These are phyloP conservation scores for Pezizomycotina sp. DNA, from an alignment of 2,329 filamentous ascomycete genomes.

Conservation along the genomic window DNA sequence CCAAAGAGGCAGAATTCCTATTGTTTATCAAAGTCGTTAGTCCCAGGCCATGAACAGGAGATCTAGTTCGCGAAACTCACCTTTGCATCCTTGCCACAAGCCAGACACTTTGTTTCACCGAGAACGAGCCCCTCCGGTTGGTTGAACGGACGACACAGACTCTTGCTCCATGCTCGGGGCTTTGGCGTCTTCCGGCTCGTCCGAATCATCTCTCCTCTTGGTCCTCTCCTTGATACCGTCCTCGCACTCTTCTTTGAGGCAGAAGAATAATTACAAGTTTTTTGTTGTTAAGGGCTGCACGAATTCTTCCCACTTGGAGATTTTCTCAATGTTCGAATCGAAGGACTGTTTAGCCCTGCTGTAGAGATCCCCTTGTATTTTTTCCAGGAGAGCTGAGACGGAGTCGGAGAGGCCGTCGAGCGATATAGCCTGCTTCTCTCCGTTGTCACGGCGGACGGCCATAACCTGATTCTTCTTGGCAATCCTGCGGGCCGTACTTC, in stretches of 20 bases:
- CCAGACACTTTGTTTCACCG: constrained; percentile 72
- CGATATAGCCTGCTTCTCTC: constrained; percentile 64
- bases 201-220: constrained; percentile 37
- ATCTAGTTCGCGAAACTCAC: constrained; percentile 8
- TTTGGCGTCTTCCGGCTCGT: constrained; percentile 56
- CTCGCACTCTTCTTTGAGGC: constrained; percentile 56
- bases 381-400: constrained; percentile 68
- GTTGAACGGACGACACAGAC: constrained; percentile 63
- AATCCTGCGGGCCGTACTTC: constrained; percentile 95
- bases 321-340: constrained; percentile 59
- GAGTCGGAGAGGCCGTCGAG: constrained; percentile 56
- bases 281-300: constrained; percentile 73
- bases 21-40: background rate
- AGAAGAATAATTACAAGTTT: constrained; percentile 89
- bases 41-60: background rate
- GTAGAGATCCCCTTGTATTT: constrained; percentile 73
- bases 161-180: constrained; percentile 60
- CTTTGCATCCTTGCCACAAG: constrained; percentile 25
- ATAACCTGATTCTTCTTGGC: constrained; percentile 70
- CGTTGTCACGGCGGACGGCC: constrained; percentile 71
- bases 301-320: constrained; percentile 83
- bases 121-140: constrained; percentile 65
- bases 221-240: constrained; percentile 90
- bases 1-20: constrained; percentile 18
- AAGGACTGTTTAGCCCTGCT: constrained; percentile 61